Percentiles rank a stretch among this genome's conserved stretches.
These are phyloP conservation scores for Pichia eremophila DNA, from an alignment of 805 yeast genomes.

Conservation along the genomic window DNA sequence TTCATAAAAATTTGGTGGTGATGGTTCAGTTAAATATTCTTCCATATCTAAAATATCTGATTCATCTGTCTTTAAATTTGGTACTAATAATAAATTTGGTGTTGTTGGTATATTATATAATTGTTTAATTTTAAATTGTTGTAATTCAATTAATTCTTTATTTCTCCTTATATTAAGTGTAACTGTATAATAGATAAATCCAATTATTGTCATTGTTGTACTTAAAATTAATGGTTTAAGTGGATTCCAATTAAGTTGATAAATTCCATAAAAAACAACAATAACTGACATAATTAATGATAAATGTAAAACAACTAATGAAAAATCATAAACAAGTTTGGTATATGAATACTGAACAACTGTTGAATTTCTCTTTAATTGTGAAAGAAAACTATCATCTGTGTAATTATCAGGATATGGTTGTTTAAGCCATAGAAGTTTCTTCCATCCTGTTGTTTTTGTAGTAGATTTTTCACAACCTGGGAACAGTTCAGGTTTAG, in stretches of 20 bases:
- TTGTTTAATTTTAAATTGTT: constrained; percentile 21
- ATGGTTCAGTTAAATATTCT: constrained; percentile 18
- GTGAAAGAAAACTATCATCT: constrained; percentile 71
- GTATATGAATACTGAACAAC: constrained; percentile 57
- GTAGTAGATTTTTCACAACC: neutral
- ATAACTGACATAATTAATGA: constrained; percentile 55
- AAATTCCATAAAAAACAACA: constrained; percentile 57
- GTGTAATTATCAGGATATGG: constrained; percentile 90
- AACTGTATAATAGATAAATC: constrained; percentile 26
- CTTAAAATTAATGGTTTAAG: constrained; percentile 30
- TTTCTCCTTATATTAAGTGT: constrained; percentile 23
- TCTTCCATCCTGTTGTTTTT: constrained; percentile 46
- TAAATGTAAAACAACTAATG: constrained; percentile 57
- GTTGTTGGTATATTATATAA: constrained; percentile 5
- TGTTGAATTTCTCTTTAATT: constrained; percentile 65
- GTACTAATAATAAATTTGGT: constrained; percentile 1
- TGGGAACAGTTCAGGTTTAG: too few species aligned
- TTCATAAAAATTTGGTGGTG: constrained; percentile 21
- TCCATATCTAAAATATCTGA: constrained; percentile 12
- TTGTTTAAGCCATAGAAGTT: constrained; percentile 76
- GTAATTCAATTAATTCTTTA: constrained; percentile 22
- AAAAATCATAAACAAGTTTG: constrained; percentile 62
- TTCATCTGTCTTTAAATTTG: neutral
- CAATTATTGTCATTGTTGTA: constrained; percentile 27
- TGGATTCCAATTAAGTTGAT: constrained; percentile 42